Percentiles rank a stretch among this genome's conserved stretches.
Conservation (phyloP, 2,329 filamentous ascomycete species). For the Coleophoma cylindrospora region DNA sequence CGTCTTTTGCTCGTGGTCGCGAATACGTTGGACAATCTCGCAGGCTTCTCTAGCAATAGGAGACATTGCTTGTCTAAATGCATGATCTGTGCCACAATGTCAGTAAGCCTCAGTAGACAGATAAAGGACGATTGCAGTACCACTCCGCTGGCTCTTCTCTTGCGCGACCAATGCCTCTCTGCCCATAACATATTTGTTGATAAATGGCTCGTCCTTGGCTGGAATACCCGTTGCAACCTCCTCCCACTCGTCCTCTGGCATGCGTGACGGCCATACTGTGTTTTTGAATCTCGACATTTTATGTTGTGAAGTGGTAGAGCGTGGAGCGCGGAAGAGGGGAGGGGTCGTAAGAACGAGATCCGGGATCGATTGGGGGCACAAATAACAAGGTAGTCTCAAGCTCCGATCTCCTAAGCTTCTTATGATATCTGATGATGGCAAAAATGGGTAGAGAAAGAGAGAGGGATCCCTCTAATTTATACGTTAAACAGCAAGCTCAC, state of each 20-base stretch:
- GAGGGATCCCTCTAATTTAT: neutral
- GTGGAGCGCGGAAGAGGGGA: neutral
- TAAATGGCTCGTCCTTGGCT: conserved; percentile 62
- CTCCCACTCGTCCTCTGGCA: conserved; percentile 51
- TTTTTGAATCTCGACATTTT: conserved; percentile 10
- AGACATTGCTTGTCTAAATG: conserved; percentile 70
- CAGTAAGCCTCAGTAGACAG: conserved; percentile 25
- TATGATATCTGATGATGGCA: too few species aligned
- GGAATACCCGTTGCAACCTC: conserved; percentile 54
- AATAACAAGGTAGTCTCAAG: too few species aligned
- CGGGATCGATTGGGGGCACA: too few species aligned
- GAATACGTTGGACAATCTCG: conserved; percentile 74
- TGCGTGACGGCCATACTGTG: conserved; percentile 21
- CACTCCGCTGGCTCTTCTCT: conserved; percentile 78
- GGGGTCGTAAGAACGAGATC: neutral
- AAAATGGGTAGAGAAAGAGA: neutral
- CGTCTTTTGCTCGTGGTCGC: conserved; percentile 67
- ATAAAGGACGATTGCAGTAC: conserved; percentile 33
- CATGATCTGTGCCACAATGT: conserved; percentile 45
- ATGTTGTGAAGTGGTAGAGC: neutral
- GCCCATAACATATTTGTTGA: conserved; percentile 76
- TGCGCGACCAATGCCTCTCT: conserved; percentile 71
- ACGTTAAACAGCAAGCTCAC: neutral
- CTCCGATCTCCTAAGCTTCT: too few species aligned
- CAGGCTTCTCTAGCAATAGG: conserved; percentile 75